Evolutionary conservation across 495 filamentous ascomycete genomes (phyloP).

Genomic region (Baudoinia panamericana): DNA sequence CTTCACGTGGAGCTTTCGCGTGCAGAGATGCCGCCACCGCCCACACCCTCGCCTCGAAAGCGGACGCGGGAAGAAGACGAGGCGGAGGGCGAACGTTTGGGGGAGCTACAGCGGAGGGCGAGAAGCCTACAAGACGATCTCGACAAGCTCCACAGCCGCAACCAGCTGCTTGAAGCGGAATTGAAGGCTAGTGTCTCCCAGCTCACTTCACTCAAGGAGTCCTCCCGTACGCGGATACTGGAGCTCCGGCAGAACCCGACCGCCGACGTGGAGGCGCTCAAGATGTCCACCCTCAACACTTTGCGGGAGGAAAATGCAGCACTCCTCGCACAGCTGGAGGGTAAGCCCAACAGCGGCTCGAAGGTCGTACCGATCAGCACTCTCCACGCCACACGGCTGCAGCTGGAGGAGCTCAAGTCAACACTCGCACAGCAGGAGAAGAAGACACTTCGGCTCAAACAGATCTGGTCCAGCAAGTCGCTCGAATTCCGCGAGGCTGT

Average conservation of each 20-base stretch:
- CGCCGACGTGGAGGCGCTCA: slow-evolving; percentile 64
- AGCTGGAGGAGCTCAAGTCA: slow-evolving; percentile 57
- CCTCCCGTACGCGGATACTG: slow-evolving; percentile 70
- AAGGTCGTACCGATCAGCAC: slow-evolving; percentile 61
- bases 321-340: slow-evolving; percentile 62
- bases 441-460: slow-evolving; percentile 66
- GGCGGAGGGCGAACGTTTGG: slow-evolving; percentile 61
- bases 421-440: slow-evolving; percentile 75
- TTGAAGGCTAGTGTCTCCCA: slow-evolving; percentile 58
- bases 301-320: slow-evolving; percentile 75
- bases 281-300: slow-evolving; percentile 58
- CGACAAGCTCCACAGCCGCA: slow-evolving; percentile 50
- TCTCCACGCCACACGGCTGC: slow-evolving; percentile 56
- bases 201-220: slow-evolving; percentile 54
- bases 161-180: slow-evolving; percentile 57
- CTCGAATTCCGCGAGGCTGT: slow-evolving; percentile 90
- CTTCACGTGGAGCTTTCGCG: slow-evolving; percentile 60
- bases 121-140: slow-evolving; percentile 70
- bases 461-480: slow-evolving; percentile 79
- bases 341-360: slow-evolving; percentile 23
- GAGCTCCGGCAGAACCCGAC: slow-evolving; percentile 85
- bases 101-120: slow-evolving; percentile 72
- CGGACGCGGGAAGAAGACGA: slow-evolving; percentile 44
- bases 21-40: slow-evolving; percentile 25
- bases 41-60: slow-evolving; percentile 38